Evolutionary conservation across 306 rosid species (phyloP).

Genomic region (Prunus mira): DNA sequence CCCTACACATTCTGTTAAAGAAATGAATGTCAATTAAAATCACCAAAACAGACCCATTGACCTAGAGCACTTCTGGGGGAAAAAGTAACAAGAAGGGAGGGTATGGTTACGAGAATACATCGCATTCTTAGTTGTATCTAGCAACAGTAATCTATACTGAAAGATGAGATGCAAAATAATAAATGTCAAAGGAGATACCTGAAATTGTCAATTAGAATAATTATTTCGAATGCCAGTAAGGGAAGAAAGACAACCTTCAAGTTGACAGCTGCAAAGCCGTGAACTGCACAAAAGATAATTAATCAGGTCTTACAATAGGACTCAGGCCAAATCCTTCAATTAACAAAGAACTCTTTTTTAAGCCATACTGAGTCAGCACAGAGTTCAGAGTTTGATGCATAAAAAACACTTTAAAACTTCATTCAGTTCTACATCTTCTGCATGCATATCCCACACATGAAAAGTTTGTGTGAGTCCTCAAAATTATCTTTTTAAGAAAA

Average conservation of each 20-base stretch:
- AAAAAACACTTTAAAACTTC: background rate
- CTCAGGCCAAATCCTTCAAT: background rate
- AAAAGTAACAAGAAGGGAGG: background rate
- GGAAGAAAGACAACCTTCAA: slow-evolving; percentile 94
- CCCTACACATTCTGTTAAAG: slow-evolving; percentile 84
- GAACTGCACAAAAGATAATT: slow-evolving; percentile 48
- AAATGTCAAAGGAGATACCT: slow-evolving; percentile 51
- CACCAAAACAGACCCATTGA: slow-evolving; percentile 13
- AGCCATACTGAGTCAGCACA: background rate
- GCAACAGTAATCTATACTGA: background rate
- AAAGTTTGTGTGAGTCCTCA: slow-evolving; percentile 13
- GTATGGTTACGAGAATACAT: background rate
- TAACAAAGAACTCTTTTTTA: background rate
- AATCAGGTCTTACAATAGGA: slow-evolving; percentile 20
- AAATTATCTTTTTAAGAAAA: background rate
- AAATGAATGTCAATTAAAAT: slow-evolving; percentile 17
- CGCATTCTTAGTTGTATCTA: background rate
- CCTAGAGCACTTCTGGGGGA: background rate
- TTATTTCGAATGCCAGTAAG: slow-evolving; percentile 76
- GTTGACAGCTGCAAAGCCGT: slow-evolving; percentile 62
- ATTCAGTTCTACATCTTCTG: background rate
- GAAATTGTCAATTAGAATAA: slow-evolving; percentile 88
- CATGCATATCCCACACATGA: slow-evolving; percentile 1
- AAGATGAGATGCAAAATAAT: background rate
- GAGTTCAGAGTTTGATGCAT: slow-evolving; percentile 1